Percentiles rank a stretch among this genome's conserved stretches.
phyloP scores from a whole-genome alignment of 768 basidiomycete genomes.

The Kwoniella botswanensis region DNA sequence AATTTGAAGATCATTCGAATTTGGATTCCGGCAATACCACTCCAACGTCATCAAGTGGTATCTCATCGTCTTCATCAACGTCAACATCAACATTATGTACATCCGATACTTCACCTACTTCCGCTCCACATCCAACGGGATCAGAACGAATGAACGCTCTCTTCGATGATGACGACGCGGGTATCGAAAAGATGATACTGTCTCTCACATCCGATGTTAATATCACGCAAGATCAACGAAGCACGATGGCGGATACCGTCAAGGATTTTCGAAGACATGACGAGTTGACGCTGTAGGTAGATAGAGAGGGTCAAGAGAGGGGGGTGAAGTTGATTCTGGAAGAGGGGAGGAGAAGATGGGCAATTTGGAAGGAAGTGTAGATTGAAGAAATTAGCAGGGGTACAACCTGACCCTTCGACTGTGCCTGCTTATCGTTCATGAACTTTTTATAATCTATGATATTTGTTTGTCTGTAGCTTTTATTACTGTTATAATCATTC shows the following conservation, averaged over 20 bases:
- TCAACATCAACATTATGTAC: background rate
- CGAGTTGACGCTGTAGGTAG: background rate
- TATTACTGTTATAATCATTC: too few relatives aligned
- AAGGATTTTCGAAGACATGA: background rate
- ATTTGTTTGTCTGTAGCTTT: too few relatives aligned
- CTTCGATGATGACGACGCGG: background rate
- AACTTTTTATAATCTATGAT: background rate
- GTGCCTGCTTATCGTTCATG: background rate
- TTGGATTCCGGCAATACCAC: background rate
- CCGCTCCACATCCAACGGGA: background rate
- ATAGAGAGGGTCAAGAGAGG: background rate
- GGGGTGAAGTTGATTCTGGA: background rate
- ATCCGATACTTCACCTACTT: background rate
- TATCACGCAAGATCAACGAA: background rate
- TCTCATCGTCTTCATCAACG: background rate
- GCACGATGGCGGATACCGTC: background rate
- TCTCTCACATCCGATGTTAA: background rate
- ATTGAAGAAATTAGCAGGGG: background rate
- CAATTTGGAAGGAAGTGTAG: constrained; percentile 9
- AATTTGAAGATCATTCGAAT: too few relatives aligned
- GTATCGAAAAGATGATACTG: background rate
- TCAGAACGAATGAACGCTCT: background rate
- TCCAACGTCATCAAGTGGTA: background rate
- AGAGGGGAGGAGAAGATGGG: constrained; percentile 4
- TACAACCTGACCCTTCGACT: background rate